phyloP scores from a whole-genome alignment of 345 rosid species.

The Mangifera indica region DNA sequence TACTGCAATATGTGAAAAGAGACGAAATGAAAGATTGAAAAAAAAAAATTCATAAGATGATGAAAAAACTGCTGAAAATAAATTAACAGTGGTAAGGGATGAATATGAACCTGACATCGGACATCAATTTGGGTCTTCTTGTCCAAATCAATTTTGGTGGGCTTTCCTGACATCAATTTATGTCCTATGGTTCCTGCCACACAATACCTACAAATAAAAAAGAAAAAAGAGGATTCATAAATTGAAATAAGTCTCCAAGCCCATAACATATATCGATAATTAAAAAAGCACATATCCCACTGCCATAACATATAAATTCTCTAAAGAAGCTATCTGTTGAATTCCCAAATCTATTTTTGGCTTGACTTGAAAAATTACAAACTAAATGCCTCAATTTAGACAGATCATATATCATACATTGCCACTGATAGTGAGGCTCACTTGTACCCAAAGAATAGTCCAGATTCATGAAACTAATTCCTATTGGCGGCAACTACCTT shows the following conservation, averaged over 20 bases:
- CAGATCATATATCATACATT: not conserved
- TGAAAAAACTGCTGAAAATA: conserved; percentile 6
- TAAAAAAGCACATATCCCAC: not conserved
- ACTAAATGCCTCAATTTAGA: not conserved
- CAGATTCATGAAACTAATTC: not conserved
- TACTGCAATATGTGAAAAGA: conserved; percentile 1
- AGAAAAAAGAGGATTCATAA: not conserved
- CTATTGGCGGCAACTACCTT: not conserved
- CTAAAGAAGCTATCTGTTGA: too few relatives aligned
- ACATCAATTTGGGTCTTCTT: conserved; percentile 82
- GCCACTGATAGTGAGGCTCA: not conserved
- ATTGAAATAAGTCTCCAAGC: not conserved
- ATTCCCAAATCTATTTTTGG: not conserved
- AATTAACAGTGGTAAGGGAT: not conserved
- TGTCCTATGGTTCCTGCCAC: conserved; percentile 95
- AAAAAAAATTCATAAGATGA: not conserved
- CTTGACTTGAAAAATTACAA: not conserved
- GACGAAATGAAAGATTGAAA: conserved; percentile 11
- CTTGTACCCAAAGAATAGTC: not conserved
- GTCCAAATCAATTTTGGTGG: conserved; percentile 74
- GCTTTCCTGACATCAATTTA: conserved; percentile 85
- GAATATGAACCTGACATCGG: conserved; percentile 73
- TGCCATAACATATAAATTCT: not conserved
- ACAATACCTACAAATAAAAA: conserved; percentile 55
- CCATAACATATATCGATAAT: conserved; percentile 5